These are phyloP conservation scores for Podospora pseudopauciseta DNA, from an alignment of 495 filamentous ascomycete species.

Conservation along the genomic window DNA sequence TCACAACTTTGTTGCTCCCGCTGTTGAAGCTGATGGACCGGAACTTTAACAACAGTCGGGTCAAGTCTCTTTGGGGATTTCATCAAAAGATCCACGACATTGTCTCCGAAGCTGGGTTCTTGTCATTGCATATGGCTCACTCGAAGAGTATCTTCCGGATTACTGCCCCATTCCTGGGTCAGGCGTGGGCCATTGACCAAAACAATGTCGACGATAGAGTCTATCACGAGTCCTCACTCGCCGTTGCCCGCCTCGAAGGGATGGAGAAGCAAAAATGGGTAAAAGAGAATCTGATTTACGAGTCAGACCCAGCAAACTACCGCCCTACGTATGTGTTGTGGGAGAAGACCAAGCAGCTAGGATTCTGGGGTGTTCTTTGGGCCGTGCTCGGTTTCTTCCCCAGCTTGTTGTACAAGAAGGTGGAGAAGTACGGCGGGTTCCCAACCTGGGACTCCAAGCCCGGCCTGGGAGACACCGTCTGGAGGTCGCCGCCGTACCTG, in stretches of 20 bases:
- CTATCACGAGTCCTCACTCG: constrained; percentile 32
- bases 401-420: not conserved
- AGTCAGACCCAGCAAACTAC: not conserved
- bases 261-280: not conserved
- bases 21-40: constrained; percentile 36
- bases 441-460: not conserved
- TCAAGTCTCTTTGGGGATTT: constrained; percentile 18
- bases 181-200: constrained; percentile 38
- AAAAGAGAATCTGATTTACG: not conserved
- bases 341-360: not conserved
- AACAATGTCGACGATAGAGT: constrained; percentile 31
- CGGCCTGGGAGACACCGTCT: not conserved
- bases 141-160: constrained; percentile 47
- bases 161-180: constrained; percentile 36
- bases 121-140: constrained; percentile 42
- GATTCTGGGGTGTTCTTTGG: not conserved
- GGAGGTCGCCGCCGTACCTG: constrained; percentile 6
- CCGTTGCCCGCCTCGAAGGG: constrained; percentile 1
- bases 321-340: not conserved
- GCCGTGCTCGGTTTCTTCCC: not conserved
- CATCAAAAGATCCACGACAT: constrained; percentile 47
- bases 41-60: constrained; percentile 18
- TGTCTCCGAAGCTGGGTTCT: constrained; percentile 41
- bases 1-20: constrained; percentile 40
- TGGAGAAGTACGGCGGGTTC: not conserved